phyloP scores from a whole-genome alignment of 2,329 filamentous ascomycete genomes.

The Zarea fungicola region DNA sequence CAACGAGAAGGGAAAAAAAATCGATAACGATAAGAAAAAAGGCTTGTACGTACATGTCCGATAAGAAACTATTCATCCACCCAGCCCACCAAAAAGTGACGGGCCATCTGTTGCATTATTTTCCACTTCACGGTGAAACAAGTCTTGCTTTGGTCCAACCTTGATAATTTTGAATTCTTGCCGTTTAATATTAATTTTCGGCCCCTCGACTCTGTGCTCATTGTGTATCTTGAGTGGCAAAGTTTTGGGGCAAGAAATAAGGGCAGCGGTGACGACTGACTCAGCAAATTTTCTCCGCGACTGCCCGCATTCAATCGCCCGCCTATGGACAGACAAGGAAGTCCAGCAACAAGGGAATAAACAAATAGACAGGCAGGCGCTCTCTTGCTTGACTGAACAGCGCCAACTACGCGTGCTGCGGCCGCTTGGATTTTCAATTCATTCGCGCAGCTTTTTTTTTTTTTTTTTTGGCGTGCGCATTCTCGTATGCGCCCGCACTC shows the following conservation, averaged over 20 bases:
- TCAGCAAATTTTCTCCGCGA: conserved; percentile 39
- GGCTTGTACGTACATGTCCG: neutral
- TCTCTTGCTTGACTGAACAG: neutral
- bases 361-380: neutral
- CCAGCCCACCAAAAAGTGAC: conserved; percentile 12
- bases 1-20: conserved; percentile 1
- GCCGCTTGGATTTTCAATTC: neutral
- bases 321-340: neutral
- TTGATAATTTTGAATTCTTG: conserved; percentile 18
- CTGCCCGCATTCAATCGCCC: conserved; percentile 22
- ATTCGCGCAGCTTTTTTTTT: conserved; percentile 6
- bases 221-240: conserved; percentile 36
- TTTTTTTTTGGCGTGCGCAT: conserved; percentile 17
- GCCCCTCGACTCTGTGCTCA: conserved; percentile 20
- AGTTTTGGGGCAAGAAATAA: conserved; percentile 37
- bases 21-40: conserved; percentile 11
- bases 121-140: neutral
- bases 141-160: neutral
- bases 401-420: too few species aligned
- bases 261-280: conserved; percentile 32
- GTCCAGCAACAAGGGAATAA: neutral
- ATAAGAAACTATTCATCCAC: conserved; percentile 5
- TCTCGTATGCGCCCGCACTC: conserved; percentile 9
- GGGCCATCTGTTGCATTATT: neutral
- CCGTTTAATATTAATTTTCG: conserved; percentile 19